Conservation (phyloP, 1,284 basidiomycete genomes). For the Ustilago crameri region DNA sequence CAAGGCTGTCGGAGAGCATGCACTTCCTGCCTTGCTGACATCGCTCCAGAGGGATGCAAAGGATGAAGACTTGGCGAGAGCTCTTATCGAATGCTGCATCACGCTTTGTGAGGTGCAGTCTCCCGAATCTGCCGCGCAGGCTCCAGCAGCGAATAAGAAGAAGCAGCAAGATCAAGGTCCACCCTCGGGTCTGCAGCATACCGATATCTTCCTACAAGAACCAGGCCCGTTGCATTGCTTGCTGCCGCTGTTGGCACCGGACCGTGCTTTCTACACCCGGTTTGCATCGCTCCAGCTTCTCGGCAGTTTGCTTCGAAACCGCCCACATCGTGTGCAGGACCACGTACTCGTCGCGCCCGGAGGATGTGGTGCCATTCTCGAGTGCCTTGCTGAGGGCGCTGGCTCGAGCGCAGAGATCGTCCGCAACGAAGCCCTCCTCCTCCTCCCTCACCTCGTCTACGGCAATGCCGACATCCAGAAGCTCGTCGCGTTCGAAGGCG, state of each 20-base stretch:
- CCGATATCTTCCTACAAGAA: conserved; percentile 76
- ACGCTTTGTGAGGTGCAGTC: conserved; percentile 56
- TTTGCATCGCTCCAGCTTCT: conserved; percentile 88
- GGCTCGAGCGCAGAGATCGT: conserved; percentile 65
- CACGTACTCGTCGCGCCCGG: conserved; percentile 86
- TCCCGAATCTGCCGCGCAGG: conserved; percentile 10
- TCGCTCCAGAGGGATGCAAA: conserved; percentile 51
- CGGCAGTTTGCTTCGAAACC: conserved; percentile 76
- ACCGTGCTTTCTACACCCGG: conserved; percentile 80
- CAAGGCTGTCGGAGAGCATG: conserved; percentile 69
- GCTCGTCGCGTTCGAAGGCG: conserved; percentile 94
- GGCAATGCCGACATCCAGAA: conserved; percentile 96
- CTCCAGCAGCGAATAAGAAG: conserved; percentile 7
- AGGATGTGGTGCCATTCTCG: conserved; percentile 77
- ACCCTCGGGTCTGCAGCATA: conserved; percentile 79
- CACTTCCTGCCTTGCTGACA: conserved; percentile 51
- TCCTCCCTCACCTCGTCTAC: conserved; percentile 82
- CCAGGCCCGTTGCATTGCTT: conserved; percentile 81
- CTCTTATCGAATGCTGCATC: conserved; percentile 57
- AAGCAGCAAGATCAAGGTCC: conserved; percentile 42
- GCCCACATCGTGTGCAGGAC: conserved; percentile 82
- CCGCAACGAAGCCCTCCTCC: conserved; percentile 73
- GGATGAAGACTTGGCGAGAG: conserved; percentile 59
- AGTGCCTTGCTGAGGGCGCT: conserved; percentile 71
- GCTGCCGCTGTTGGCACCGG: conserved; percentile 73